Evolutionary conservation across 495 filamentous ascomycete genomes (phyloP).

Genomic region (Aspergillus haitiensis): DNA sequence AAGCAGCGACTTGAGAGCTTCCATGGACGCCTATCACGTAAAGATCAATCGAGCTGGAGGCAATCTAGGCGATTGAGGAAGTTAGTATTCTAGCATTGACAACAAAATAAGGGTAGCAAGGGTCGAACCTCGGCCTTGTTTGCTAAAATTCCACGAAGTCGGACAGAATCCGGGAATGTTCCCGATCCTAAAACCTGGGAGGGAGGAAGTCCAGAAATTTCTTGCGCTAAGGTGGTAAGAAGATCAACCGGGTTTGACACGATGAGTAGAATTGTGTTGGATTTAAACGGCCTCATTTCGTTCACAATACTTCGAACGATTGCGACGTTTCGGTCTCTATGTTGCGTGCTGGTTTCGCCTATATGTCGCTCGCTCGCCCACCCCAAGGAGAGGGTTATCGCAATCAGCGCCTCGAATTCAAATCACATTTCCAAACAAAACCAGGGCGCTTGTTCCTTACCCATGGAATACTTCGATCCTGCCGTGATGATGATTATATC

Average conservation of each 20-base stretch:
- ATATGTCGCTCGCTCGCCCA: not conserved
- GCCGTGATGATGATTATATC: slow-evolving; percentile 50
- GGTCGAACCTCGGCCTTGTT: slow-evolving; percentile 32
- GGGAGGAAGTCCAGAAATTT: slow-evolving; percentile 36
- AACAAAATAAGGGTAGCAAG: not conserved
- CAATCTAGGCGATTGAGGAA: slow-evolving; percentile 25
- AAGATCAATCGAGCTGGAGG: slow-evolving; percentile 38
- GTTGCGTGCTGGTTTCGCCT: slow-evolving; percentile 43
- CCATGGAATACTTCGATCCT: slow-evolving; percentile 35
- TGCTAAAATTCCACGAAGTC: slow-evolving; percentile 40
- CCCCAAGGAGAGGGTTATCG: not conserved
- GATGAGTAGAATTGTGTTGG: slow-evolving; percentile 40
- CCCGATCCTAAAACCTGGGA: slow-evolving; percentile 44
- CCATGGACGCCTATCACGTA: slow-evolving; percentile 49
- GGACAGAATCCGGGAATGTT: slow-evolving; percentile 40
- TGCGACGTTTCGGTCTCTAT: slow-evolving; percentile 42
- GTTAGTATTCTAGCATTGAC: not conserved
- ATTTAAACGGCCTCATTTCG: slow-evolving; percentile 38
- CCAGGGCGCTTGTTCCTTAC: slow-evolving; percentile 7
- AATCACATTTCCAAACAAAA: not conserved
- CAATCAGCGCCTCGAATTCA: slow-evolving; percentile 11
- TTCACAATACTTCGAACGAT: slow-evolving; percentile 38
- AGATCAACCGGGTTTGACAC: slow-evolving; percentile 52
- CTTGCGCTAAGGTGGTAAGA: slow-evolving; percentile 40
- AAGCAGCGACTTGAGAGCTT: slow-evolving; percentile 42